phyloP scores from a whole-genome alignment of 1,284 basidiomycete species.

The Spongispora temasekensis region DNA sequence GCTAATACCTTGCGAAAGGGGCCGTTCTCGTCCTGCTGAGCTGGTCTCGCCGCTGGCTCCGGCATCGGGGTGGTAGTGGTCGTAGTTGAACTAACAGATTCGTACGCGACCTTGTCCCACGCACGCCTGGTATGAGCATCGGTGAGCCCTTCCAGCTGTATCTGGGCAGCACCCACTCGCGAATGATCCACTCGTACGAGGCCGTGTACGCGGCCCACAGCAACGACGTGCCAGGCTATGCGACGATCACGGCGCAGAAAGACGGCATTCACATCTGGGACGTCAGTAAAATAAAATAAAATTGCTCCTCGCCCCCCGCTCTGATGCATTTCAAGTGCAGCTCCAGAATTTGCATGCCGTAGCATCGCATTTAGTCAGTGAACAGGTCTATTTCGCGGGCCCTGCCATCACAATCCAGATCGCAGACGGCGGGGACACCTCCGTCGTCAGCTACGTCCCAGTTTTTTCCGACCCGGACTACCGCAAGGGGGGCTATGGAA shows the following conservation, averaged over 20 bases:
- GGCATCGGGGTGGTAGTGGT: slow-evolving; percentile 22
- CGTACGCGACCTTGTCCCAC: too few species aligned
- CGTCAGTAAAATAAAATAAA: slow-evolving; percentile 52
- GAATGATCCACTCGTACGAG: slow-evolving; percentile 13
- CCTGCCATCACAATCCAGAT: slow-evolving; percentile 51
- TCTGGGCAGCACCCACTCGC: slow-evolving; percentile 41
- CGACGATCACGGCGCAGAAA: slow-evolving; percentile 63
- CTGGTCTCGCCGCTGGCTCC: slow-evolving; percentile 26
- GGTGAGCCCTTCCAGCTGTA: slow-evolving; percentile 63
- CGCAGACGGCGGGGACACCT: slow-evolving; percentile 35
- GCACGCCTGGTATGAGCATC: slow-evolving; percentile 38
- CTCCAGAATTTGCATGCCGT: slow-evolving; percentile 65
- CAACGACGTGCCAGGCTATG: slow-evolving; percentile 51
- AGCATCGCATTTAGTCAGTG: slow-evolving; percentile 66
- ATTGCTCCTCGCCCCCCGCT: neutral
- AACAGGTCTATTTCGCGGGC: slow-evolving; percentile 60
- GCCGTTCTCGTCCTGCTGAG: slow-evolving; percentile 21
- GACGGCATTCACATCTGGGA: slow-evolving; percentile 75
- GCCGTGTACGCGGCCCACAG: slow-evolving; percentile 45
- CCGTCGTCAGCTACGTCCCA: slow-evolving; percentile 57
- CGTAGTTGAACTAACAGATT: neutral
- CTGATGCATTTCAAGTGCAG: slow-evolving; percentile 41
- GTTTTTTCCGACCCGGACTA: slow-evolving; percentile 52
- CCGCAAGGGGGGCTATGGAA: slow-evolving; percentile 40
- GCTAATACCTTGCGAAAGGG: slow-evolving; percentile 26